phyloP scores from a whole-genome alignment of 352 stramenopile species.

The Pythium aristosporum region DNA sequence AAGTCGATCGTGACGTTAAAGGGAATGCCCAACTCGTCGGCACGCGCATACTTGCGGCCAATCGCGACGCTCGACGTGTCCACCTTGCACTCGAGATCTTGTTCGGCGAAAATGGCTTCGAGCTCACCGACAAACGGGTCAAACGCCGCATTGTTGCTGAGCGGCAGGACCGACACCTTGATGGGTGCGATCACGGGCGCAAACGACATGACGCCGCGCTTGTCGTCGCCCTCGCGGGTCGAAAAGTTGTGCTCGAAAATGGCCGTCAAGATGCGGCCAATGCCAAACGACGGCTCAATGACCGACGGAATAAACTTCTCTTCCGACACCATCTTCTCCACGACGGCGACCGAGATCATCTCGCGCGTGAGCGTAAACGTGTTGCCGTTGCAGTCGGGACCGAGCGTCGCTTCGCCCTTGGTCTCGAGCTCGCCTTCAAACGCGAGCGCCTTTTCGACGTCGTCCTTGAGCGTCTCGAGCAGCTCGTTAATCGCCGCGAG shows the following conservation, averaged over 20 bases:
- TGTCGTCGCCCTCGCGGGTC: slow-evolving; percentile 94
- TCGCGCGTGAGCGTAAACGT: slow-evolving; percentile 93
- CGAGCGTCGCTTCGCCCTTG: slow-evolving; percentile 90
- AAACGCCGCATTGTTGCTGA: slow-evolving; percentile 89
- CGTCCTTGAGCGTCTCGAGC: slow-evolving; percentile 84
- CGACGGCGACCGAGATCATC: slow-evolving; percentile 94
- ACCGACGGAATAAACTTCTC: slow-evolving; percentile 99
- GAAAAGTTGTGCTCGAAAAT: slow-evolving; percentile 99
- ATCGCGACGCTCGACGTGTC: slow-evolving; percentile 96
- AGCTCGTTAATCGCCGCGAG: slow-evolving; percentile 71
- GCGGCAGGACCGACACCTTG: slow-evolving; percentile 96
- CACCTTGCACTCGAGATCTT: slow-evolving; percentile 88
- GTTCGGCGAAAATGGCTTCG: slow-evolving; percentile 58
- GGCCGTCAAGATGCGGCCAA: slow-evolving; percentile 97
- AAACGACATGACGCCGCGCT: slow-evolving; percentile 98
- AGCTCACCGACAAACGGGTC: slow-evolving; percentile 80
- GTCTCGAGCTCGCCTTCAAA: slow-evolving; percentile 91
- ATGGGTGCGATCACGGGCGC: slow-evolving; percentile 96
- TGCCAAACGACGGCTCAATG: slow-evolving; percentile 99
- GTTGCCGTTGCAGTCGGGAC: slow-evolving; percentile 79
- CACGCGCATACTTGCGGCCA: slow-evolving; percentile 95
- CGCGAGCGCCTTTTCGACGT: slow-evolving; percentile 83
- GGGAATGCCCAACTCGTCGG: slow-evolving; percentile 97
- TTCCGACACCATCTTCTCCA: slow-evolving; percentile 95
- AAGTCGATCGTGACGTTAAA: slow-evolving; percentile 99